Base-by-base conservation (phyloP, 805 yeast species). In the Dipodascus albidus region DNA sequence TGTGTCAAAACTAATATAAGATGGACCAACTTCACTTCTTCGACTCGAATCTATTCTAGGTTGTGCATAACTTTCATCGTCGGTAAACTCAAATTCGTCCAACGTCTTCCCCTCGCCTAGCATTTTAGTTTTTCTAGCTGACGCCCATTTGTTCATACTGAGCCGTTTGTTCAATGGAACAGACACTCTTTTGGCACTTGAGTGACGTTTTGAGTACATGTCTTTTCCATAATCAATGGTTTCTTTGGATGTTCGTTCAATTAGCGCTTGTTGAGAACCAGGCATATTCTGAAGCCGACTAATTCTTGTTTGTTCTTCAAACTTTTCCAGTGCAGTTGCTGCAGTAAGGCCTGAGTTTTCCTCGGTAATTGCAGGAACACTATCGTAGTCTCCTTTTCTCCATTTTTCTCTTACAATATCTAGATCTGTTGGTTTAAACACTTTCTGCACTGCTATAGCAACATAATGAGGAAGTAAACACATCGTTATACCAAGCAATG, bases 361-460 rank as follows among this genome's bases (percentile, higher is more conserved):
- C 48, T 52, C 17, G 48, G 54, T 50, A 42, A 31, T 19, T 38
- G 44, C 53, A 52, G 50, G 44, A 21, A 47, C 31, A 4, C 48
- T 53, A 35, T 65, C 68, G 61, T 72, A 83, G 52, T 70, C 76
- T 4, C 87, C 87, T 54, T 68, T 60, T 14, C 69, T 67, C 55
- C 76, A 79, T 56, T 76, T 67, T 60, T 85, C 93, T 53, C 93
- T 73, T 50, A 86, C 72, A 53, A 85, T 79, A 61, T 86, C 95
- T 49, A 82, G 74, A 62, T 85, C 93, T 41, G 69, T 64, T 1
- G 95, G 95, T 51, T 61, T 62, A 67, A 77, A 82, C 53, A 80
- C 70, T 52, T 76, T 71, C 59, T 67, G 76, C 51, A 77, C 57
- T 48, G 77, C 68, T 61, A 82, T 81, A 59, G 62, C 71, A 1